Evolutionary conservation across 768 basidiomycete species (phyloP), one percentile per base, ranked within the genome.

Genomic region (Leccinum aurantiacum): DNA sequence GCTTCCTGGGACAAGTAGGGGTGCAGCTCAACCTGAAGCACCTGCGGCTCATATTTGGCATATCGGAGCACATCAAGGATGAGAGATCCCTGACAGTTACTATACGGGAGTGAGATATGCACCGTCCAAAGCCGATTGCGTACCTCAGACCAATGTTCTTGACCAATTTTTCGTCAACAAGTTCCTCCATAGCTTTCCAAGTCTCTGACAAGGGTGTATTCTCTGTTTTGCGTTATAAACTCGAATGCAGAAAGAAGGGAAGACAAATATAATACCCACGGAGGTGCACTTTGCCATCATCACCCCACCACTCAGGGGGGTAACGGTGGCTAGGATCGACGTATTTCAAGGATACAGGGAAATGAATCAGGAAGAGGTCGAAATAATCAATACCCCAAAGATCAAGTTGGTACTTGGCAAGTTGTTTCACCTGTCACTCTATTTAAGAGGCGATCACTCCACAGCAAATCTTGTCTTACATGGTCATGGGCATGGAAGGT

Each of bases 351-450:
- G 93, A 77, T 63, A 95, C 79, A 22, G 93, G 93, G 82, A 95
- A 95, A 74, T 95, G 94, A 54, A 95, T 78, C 46, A 90, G 77
- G 80, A 84, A 91, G 51, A 92, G 76, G 66, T 92, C 90, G 69
- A 91, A 91, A 73, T 90, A 92, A 25, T 90, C 89, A 48, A 95
- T 77, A 27, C 90, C 90, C 93, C 93, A 96, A 67, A 84, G 81
- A 6, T 76, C 76, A 19, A 96, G 85, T 67, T 93, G 91, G 75
- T 78, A 79, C 70, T 82, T 83, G 44, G 82, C 74, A 9, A 82
- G 66, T 33, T 75, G 69, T 69, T 83, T 83, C 58, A 84, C 89
- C 80, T 89, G 64, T 61, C 35, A n/a, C 17, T 33, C 56, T 9
- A 0, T 46, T 54, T 48, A 58, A 31, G 19, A 48, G 17, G 13